phyloP scores from a whole-genome alignment of 345 rosid species.

The Reutealis trisperma region DNA sequence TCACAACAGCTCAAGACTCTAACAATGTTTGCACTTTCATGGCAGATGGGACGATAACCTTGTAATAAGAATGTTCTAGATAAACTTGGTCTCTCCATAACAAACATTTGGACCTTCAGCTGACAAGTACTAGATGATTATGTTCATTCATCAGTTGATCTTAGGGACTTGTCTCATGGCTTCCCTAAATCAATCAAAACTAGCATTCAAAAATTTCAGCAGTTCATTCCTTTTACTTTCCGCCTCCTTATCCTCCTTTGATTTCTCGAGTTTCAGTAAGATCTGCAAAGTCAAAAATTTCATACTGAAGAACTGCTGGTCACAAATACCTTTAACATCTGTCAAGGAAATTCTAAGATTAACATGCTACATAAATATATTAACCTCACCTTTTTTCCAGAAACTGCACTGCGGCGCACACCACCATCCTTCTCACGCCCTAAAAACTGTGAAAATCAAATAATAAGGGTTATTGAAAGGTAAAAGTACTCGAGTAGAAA shows the following conservation, averaged over 20 bases:
- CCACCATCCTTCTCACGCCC: conserved; percentile 76
- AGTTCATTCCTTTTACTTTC: conserved; percentile 86
- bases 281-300: conserved; percentile 47
- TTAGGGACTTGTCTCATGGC: not conserved
- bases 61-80: not conserved
- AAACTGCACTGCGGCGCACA: conserved; percentile 91
- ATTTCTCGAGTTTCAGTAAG: conserved; percentile 82
- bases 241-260: conserved; percentile 94
- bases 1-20: not conserved
- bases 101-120: not conserved
- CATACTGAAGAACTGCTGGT: conserved; percentile 2
- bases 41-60: not conserved
- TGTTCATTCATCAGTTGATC: not conserved
- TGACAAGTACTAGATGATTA: not conserved
- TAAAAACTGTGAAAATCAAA: conserved; percentile 54
- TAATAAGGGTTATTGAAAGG: not conserved
- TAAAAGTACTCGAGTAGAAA: not conserved
- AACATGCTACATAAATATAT: not conserved
- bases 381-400: conserved; percentile 81
- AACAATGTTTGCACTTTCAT: not conserved
- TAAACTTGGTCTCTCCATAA: not conserved
- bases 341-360: not conserved
- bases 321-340: not conserved
- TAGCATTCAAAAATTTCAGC: conserved; percentile 94
- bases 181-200: conserved; percentile 65